These are phyloP conservation scores for Pelargonium exstipulatum DNA, from an alignment of 441 rosid genomes.

Conservation along the genomic window DNA sequence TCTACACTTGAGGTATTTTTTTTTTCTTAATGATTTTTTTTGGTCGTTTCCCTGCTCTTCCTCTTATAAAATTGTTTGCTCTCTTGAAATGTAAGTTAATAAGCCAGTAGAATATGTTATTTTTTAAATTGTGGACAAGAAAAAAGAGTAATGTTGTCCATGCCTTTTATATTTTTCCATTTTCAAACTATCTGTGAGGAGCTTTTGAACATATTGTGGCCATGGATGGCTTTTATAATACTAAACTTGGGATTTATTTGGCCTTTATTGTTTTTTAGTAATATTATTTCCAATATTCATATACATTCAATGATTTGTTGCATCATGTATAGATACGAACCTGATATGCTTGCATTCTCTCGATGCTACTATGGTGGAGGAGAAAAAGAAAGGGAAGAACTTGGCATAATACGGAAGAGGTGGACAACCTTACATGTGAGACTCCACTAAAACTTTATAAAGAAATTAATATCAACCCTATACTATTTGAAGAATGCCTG, in stretches of 20 bases:
- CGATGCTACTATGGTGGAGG: constrained; percentile 73
- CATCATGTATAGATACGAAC: constrained; percentile 61
- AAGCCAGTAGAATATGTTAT: too few relatives aligned
- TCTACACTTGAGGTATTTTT: too few relatives aligned
- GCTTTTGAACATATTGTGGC: neutral
- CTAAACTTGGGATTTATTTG: neutral
- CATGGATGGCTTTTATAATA: neutral
- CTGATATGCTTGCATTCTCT: constrained; percentile 94
- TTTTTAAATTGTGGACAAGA: neutral
- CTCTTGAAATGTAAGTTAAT: neutral
- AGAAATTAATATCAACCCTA: constrained; percentile 8
- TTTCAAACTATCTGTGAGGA: neutral
- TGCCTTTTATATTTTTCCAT: neutral
- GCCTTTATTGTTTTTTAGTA: neutral
- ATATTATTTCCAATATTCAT: neutral
- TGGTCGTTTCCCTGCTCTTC: neutral
- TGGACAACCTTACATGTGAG: constrained; percentile 95
- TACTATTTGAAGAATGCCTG: neutral
- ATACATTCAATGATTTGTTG: neutral
- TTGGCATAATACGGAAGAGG: constrained; percentile 76
- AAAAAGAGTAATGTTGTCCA: neutral
- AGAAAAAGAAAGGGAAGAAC: constrained; percentile 67
- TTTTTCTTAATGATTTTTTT: neutral
- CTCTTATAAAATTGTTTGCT: neutral
- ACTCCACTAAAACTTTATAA: constrained; percentile 8